Percentiles rank a stretch among this genome's conserved stretches.
Conservation (phyloP, 139 green algal species). For the Chlorella ohadii region DNA sequence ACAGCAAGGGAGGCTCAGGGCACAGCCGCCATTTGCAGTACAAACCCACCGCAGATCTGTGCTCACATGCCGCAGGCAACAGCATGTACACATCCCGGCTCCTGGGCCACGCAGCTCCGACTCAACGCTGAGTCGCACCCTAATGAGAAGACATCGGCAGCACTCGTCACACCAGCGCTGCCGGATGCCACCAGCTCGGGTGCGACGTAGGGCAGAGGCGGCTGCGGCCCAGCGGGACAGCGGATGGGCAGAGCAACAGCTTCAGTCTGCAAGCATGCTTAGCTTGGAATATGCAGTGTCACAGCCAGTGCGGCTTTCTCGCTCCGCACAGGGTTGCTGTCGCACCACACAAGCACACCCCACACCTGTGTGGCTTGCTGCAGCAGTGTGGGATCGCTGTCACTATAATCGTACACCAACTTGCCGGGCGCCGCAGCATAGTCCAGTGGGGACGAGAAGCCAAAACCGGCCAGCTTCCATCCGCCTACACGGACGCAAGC, state of each 20-base stretch:
- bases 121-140: too few relatives aligned
- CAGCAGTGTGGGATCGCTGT: conserved; percentile 44
- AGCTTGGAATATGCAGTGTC: not conserved
- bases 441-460: conserved; percentile 46
- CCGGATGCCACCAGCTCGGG: conserved; percentile 74
- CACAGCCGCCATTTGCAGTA: too few relatives aligned
- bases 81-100: too few relatives aligned
- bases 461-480: conserved; percentile 85
- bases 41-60: too few relatives aligned
- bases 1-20: too few relatives aligned
- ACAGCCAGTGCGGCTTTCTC: too few relatives aligned
- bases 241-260: too few relatives aligned
- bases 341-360: not conserved
- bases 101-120: too few relatives aligned
- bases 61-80: too few relatives aligned
- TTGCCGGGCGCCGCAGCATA: not conserved
- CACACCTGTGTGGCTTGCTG: conserved; percentile 37
- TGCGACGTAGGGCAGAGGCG: conserved; percentile 72
- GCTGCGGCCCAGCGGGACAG: conserved; percentile 53
- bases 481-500: conserved; percentile 36
- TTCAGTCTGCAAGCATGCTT: too few relatives aligned
- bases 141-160: conserved; percentile 83
- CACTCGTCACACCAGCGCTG: conserved; percentile 9
- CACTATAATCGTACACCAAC: conserved; percentile 33
- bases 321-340: too few relatives aligned